Conservation (phyloP, 306 rosid species). For the Trichosanthes cucumerina region DNA sequence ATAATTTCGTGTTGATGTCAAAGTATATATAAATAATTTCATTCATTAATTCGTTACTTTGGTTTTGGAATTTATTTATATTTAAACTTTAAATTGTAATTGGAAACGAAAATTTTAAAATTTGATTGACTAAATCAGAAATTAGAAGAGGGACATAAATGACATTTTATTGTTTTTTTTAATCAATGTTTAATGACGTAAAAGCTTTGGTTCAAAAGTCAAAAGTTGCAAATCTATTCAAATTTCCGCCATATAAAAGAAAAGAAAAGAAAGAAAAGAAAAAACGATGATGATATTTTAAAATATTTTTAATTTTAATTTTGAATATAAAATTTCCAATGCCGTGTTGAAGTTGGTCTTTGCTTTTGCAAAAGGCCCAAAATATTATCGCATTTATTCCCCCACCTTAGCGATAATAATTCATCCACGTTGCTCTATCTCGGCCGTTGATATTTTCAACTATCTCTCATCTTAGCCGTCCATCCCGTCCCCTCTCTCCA, state of each 20-base stretch:
- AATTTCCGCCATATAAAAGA: neutral
- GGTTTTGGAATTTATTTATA: no score
- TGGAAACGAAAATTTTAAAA: no score
- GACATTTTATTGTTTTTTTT: no score
- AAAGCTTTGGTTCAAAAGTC: neutral
- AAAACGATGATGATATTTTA: neutral
- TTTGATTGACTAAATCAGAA: no score
- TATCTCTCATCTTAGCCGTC: constrained; percentile 7
- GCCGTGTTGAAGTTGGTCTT: neutral
- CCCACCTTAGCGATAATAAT: neutral
- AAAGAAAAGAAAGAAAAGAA: neutral
- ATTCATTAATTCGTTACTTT: no score
- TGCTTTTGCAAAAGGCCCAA: neutral
- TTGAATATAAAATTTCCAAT: neutral
- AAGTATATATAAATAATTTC: no score
- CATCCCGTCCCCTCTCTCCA: neutral
- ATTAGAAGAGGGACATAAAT: no score
- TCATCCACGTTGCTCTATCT: neutral
- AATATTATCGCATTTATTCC: neutral
- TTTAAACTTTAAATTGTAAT: no score
- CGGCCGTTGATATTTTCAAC: neutral
- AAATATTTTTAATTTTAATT: no score
- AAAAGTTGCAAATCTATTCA: neutral
- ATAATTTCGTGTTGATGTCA: no score
- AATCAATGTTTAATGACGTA: neutral